phyloP scores from a whole-genome alignment of 2,329 filamentous ascomycete species.

The Aspergillus luchuensis region DNA sequence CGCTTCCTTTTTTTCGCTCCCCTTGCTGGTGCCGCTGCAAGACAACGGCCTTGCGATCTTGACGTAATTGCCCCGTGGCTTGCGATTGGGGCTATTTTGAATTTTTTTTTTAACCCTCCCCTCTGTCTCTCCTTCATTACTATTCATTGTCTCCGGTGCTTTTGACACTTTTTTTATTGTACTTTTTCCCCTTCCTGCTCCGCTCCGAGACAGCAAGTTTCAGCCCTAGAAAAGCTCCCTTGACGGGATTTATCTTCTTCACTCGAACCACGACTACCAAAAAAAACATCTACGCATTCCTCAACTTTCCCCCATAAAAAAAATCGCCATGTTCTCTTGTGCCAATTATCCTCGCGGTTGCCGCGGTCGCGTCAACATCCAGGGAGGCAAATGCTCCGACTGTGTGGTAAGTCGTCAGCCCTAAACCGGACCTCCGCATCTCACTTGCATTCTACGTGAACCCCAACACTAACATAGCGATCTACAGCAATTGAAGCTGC shows the following conservation, averaged over 20 bases:
- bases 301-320: conserved; percentile 5
- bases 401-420: conserved; percentile 44
- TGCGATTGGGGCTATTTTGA: conserved; percentile 20
- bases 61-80: conserved; percentile 26
- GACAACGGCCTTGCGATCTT: conserved; percentile 24
- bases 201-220: conserved; percentile 7
- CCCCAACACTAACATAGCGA: not conserved
- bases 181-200: conserved; percentile 13
- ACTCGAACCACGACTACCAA: conserved; percentile 9
- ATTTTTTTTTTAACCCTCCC: conserved; percentile 22
- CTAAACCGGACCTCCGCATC: conserved; percentile 18
- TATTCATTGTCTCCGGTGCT: conserved; percentile 23
- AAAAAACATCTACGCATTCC: not conserved
- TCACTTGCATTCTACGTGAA: not conserved
- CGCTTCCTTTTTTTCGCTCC: conserved; percentile 15
- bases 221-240: conserved; percentile 23
- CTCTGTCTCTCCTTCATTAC: conserved; percentile 15
- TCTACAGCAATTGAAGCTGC: conserved; percentile 39
- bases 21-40: conserved; percentile 21
- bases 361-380: conserved; percentile 48
- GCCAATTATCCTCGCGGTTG: conserved; percentile 51
- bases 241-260: conserved; percentile 21
- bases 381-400: conserved; percentile 47
- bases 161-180: conserved; percentile 22
- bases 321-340: conserved; percentile 49